Evolutionary conservation across 202 grass and related monocot genomes (phyloP).

Genomic region (Hordeum pubiflorum): DNA sequence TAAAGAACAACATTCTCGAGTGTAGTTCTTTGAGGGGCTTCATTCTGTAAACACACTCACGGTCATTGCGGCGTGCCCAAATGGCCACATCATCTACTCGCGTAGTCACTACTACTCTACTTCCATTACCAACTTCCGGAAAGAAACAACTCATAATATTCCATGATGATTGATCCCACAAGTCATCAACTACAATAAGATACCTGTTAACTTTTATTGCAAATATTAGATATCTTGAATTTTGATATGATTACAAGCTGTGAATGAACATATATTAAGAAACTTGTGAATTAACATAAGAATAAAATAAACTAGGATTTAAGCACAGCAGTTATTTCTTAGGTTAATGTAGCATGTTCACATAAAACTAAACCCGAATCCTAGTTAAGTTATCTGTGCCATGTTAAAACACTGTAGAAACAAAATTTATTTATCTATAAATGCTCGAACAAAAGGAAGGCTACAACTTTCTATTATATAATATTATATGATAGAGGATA

Average conservation of each 20-base stretch:
- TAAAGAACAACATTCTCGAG: constrained; percentile 10
- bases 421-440: too few species aligned
- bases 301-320: too few species aligned
- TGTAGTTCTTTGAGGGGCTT: not conserved
- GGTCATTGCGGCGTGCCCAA: not conserved
- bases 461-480: too few species aligned
- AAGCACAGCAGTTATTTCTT: too few species aligned
- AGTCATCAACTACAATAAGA: constrained; percentile 13
- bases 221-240: not conserved
- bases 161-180: not conserved
- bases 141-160: not conserved
- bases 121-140: not conserved
- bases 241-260: not conserved
- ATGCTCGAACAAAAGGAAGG: too few species aligned
- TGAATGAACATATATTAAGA: too few species aligned
- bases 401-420: too few species aligned
- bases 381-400: too few species aligned
- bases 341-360: too few species aligned
- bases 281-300: not conserved
- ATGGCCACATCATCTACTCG: not conserved
- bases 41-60: constrained; percentile 10
- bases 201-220: not conserved
- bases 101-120: constrained; percentile 7
- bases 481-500: too few species aligned
- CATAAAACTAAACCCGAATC: too few species aligned